A percentile compares a stretch with the other conserved stretches of the same genome.
Evolutionary conservation across 1,284 basidiomycete species (phyloP).

Genomic region (Cutaneotrichosporon sp.): DNA sequence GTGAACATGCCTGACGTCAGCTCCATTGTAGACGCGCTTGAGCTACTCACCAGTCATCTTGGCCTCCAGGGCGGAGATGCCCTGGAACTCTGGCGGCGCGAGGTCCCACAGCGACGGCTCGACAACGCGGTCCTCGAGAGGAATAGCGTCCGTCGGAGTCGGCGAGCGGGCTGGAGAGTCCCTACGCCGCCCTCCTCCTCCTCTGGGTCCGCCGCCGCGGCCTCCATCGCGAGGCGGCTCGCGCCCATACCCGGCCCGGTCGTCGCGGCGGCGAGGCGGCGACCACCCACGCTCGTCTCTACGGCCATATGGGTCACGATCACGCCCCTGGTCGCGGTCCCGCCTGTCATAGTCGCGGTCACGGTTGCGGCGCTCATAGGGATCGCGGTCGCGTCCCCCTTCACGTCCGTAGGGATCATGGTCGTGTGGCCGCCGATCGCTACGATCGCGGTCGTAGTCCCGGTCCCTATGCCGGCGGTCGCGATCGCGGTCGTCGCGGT

Average conservation of each 20-base stretch:
- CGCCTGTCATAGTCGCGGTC: constrained; percentile 17
- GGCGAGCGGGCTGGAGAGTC: constrained; percentile 71
- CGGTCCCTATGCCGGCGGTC: constrained; percentile 19
- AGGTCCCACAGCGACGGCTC: constrained; percentile 95
- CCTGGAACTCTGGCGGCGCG: constrained; percentile 90
- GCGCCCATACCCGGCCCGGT: constrained; percentile 41
- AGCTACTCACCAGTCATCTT: constrained; percentile 80
- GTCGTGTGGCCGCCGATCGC: constrained; percentile 18
- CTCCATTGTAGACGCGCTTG: background rate
- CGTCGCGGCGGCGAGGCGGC: constrained; percentile 24
- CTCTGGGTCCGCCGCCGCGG: constrained; percentile 44
- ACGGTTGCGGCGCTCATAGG: constrained; percentile 22
- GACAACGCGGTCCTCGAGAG: constrained; percentile 79
- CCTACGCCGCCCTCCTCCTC: constrained; percentile 54
- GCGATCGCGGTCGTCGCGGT: constrained; percentile 15
- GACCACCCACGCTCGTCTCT: constrained; percentile 21
- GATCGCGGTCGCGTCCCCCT: constrained; percentile 16
- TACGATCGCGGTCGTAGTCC: constrained; percentile 19
- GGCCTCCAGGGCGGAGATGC: constrained; percentile 89
- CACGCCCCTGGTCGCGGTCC: constrained; percentile 18
- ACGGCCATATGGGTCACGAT: constrained; percentile 14
- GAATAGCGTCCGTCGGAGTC: constrained; percentile 79
- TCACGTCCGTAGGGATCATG: constrained; percentile 19
- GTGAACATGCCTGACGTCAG: constrained; percentile 47
- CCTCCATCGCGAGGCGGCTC: constrained; percentile 25